Evolutionary conservation across 2,329 filamentous ascomycete species (phyloP), one percentile per base, ranked within the genome.

Genomic region (Purpureocillium lavendulum): DNA sequence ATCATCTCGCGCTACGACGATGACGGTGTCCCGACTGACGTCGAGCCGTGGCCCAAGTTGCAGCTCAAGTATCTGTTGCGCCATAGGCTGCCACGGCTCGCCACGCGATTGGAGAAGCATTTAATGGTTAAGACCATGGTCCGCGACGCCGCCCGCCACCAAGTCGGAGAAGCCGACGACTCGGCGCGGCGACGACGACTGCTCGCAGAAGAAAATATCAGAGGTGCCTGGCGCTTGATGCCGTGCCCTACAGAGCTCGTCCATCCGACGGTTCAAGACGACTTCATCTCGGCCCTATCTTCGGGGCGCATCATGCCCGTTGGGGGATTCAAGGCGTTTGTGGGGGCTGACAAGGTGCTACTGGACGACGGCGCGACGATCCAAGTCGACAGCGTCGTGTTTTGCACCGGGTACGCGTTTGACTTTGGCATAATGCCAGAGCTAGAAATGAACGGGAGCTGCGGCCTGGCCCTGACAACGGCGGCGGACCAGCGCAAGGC

Each of bases 381-480:
- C 2, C 47, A 56, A n/a, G 53, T 49, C 7, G 59, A 61, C 35
- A 47, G 44, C 30, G 49, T 64, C 28, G 51, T 64, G 34, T 59
- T 54, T 30, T 64, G 57, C 42, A 60, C 58, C 1, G 62, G 61
- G 12, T 64, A 63, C 41, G 38, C 46, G 18, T 50, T 54, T 36
- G 55, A 59, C 36, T 61, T 57, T 37, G 29, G 42, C 15, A 33
- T 56, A 29, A 7, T 29, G 7, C 26, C 26, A 8, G 26, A 29
- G 26, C 12, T 29, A 29, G 26, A 29, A 6, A 30, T 59, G n/a
- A 12, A 29, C 12, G 26, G 26, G 7, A 12, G 8, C 8, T 29
- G 26, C 26, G 26, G 26, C 26, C 26, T 29, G 26, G 8, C 26
- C 7, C 26, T 29, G 7, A 12, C 12, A 12, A 29, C 26, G 26